A percentile compares a stretch with the other conserved stretches of the same genome.
phyloP scores from a whole-genome alignment of 179 eudicot genomes.

The Pouteria campechiana region DNA sequence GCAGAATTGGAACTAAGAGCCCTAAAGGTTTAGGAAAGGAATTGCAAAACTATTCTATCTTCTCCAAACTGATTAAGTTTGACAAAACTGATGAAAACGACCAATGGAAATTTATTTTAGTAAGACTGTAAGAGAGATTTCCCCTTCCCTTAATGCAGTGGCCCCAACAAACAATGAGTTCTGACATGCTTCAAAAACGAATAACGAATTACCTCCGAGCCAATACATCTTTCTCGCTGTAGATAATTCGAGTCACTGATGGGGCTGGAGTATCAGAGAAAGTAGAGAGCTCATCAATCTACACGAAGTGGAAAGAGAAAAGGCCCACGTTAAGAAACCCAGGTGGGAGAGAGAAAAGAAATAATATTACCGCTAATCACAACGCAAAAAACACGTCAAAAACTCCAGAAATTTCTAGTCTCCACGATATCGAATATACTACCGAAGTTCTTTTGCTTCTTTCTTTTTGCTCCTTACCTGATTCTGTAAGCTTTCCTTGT shows the following conservation, averaged over 20 bases:
- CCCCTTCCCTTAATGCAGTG: no score
- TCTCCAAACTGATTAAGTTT: no score
- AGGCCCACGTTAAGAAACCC: background rate
- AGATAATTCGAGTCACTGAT: conserved; percentile 80
- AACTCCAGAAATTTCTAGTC: no score
- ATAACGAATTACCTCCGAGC: conserved; percentile 77
- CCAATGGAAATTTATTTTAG: no score
- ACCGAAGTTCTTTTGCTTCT: no score
- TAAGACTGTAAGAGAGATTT: no score
- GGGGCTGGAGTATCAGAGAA: conserved; percentile 90
- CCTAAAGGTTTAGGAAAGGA: no score
- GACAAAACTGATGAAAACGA: no score
- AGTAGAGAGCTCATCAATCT: conserved; percentile 82
- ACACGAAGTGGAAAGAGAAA: conserved; percentile 2
- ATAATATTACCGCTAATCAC: no score
- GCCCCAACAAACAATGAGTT: background rate
- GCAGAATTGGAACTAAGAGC: no score
- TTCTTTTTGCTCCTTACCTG: conserved; percentile 33
- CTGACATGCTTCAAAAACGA: background rate
- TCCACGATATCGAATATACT: no score
- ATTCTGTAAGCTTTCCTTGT: conserved; percentile 39
- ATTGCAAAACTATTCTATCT: no score
- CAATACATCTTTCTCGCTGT: conserved; percentile 69
- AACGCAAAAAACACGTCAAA: background rate
- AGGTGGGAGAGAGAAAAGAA: background rate